A percentile compares a stretch with the other conserved stretches of the same genome.
phyloP scores from a whole-genome alignment of 257 asterid species.

The Solanum lycopersicoides region DNA sequence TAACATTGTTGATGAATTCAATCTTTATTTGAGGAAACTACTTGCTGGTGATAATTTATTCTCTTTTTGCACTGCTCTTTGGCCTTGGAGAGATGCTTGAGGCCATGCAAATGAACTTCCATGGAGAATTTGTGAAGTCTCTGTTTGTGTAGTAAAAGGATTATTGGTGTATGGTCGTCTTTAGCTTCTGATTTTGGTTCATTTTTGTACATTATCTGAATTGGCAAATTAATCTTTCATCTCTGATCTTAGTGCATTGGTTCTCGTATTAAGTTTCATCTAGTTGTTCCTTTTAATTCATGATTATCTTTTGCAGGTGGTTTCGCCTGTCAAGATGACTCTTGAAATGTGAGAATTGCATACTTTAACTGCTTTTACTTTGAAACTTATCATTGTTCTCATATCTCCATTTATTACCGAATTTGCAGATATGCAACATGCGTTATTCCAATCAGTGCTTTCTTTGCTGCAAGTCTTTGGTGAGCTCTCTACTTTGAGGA shows the following conservation, averaged over 20 bases:
- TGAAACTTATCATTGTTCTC: not conserved
- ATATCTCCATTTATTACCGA: conserved; percentile 5
- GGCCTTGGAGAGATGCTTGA: not conserved
- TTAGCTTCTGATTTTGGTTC: not conserved
- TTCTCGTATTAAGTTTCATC: not conserved
- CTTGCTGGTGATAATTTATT: not conserved
- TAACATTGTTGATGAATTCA: not conserved
- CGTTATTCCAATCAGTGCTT: conserved; percentile 93
- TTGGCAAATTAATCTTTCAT: not conserved
- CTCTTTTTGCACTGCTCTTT: not conserved
- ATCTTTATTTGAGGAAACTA: not conserved
- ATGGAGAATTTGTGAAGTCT: not conserved
- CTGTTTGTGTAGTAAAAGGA: not conserved
- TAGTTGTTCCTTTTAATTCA: not conserved
- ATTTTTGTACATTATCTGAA: not conserved
- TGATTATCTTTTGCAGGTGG: conserved; percentile 52
- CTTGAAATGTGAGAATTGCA: conserved; percentile 65
- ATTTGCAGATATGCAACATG: conserved; percentile 89
- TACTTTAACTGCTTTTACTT: conserved; percentile 4
- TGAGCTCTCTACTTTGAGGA: conserved; percentile 20
- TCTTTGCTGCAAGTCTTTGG: conserved; percentile 90
- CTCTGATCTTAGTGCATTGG: not conserved
- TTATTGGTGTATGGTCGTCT: not conserved
- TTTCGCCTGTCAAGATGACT: conserved; percentile 90
- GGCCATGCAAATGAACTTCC: not conserved